A percentile compares a stretch with the other conserved stretches of the same genome.
phyloP scores from a whole-genome alignment of 371 early-diverging fungal species.

The Mucor irregularis region DNA sequence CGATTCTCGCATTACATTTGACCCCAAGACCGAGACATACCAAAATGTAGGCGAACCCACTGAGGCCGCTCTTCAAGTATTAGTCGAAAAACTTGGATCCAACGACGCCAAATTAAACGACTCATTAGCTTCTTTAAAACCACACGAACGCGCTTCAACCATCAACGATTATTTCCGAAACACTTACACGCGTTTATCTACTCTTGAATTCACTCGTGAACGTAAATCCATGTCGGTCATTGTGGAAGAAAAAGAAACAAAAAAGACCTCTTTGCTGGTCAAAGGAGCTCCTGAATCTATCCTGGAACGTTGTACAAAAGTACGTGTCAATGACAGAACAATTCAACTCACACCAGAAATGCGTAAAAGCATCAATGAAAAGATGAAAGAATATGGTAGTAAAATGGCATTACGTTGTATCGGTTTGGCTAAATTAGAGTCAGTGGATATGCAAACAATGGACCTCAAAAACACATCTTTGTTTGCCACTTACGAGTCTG shows the following conservation, averaged over 20 bases:
- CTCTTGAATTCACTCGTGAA: slow-evolving; percentile 94
- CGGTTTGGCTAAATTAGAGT: slow-evolving; percentile 85
- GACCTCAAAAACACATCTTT: slow-evolving; percentile 61
- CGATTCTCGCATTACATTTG: slow-evolving; percentile 83
- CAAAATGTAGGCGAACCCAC: slow-evolving; percentile 93
- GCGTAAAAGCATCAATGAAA: slow-evolving; percentile 63
- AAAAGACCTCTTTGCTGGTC: slow-evolving; percentile 56
- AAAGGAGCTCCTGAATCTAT: slow-evolving; percentile 97
- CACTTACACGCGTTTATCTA: slow-evolving; percentile 59
- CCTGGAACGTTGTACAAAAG: slow-evolving; percentile 80
- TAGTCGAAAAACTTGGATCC: slow-evolving; percentile 91
- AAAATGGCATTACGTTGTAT: slow-evolving; percentile 83
- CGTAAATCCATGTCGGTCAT: slow-evolving; percentile 96
- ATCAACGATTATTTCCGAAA: slow-evolving; percentile 61
- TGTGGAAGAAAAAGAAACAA: slow-evolving; percentile 79
- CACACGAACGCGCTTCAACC: slow-evolving; percentile 55
- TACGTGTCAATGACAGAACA: slow-evolving; percentile 51
- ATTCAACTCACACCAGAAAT: slow-evolving; percentile 69
- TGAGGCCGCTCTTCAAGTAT: slow-evolving; percentile 90
- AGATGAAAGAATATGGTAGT: slow-evolving; percentile 78
- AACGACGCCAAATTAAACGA: slow-evolving; percentile 65
- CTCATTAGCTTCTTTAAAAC: slow-evolving; percentile 41
- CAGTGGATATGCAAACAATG: slow-evolving; percentile 48
- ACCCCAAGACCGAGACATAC: slow-evolving; percentile 59
- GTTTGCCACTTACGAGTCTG: slow-evolving; percentile 72